Conservation (phyloP, 2,329 filamentous ascomycete species). For the Scedosporium boydii region DNA sequence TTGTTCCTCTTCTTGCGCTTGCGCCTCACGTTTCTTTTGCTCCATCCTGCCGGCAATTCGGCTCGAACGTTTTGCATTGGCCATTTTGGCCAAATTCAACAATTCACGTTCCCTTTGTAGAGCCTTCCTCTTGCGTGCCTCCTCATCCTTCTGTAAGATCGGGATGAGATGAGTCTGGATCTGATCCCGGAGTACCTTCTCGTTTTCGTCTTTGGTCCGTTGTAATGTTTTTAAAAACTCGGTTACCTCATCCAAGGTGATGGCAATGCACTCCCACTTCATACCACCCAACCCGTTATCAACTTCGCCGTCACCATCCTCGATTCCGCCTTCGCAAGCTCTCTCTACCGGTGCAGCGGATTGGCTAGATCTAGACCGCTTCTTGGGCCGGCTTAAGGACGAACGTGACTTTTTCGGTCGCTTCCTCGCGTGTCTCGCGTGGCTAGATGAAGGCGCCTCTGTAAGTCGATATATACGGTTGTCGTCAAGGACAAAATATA, state of each 20-base stretch:
- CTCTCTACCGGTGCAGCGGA: background rate
- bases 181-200: slow-evolving; percentile 64
- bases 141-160: slow-evolving; percentile 68
- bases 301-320: slow-evolving; percentile 23
- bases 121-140: slow-evolving; percentile 63
- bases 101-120: slow-evolving; percentile 66
- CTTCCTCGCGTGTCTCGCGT: slow-evolving; percentile 36
- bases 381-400: background rate
- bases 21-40: slow-evolving; percentile 64
- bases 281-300: slow-evolving; percentile 52
- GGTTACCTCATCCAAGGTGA: slow-evolving; percentile 70
- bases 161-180: slow-evolving; percentile 74
- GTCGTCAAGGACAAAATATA: slow-evolving; percentile 87
- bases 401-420: slow-evolving; percentile 61
- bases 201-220: slow-evolving; percentile 73
- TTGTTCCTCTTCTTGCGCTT: slow-evolving; percentile 58
- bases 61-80: slow-evolving; percentile 89
- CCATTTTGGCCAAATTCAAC: slow-evolving; percentile 73
- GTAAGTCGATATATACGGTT: slow-evolving; percentile 84
- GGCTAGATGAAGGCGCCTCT: slow-evolving; percentile 58
- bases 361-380: background rate
- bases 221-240: slow-evolving; percentile 60
- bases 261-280: slow-evolving; percentile 85
- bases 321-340: background rate
- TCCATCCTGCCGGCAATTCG: slow-evolving; percentile 76